phyloP scores from a whole-genome alignment of 306 rosid species.

The Cucumis melo region DNA sequence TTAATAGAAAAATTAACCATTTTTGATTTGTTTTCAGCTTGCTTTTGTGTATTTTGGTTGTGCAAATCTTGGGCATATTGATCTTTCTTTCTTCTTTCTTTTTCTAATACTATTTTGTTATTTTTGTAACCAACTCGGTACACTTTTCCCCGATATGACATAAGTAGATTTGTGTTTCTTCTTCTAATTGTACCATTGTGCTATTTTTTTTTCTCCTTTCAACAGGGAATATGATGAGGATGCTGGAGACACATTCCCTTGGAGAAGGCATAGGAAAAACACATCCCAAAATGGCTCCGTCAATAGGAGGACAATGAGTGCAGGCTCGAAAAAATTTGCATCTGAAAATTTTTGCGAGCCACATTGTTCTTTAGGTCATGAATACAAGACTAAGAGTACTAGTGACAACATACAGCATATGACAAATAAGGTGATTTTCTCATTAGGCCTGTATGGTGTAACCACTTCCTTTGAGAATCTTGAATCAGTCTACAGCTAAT shows the following conservation, averaged over 20 bases:
- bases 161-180: background rate
- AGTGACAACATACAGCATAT: slow-evolving; percentile 13
- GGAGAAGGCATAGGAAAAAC: slow-evolving; percentile 57
- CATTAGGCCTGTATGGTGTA: background rate
- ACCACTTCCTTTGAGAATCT: background rate
- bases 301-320: slow-evolving; percentile 21
- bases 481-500: background rate
- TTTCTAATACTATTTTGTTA: background rate
- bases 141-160: background rate
- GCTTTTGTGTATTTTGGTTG: background rate
- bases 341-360: slow-evolving; percentile 34
- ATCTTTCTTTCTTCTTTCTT: background rate
- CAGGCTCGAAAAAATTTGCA: slow-evolving; percentile 25
- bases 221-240: slow-evolving; percentile 51
- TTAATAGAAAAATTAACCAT: background rate
- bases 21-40: background rate
- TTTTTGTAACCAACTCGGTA: background rate
- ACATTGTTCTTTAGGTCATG: slow-evolving; percentile 23
- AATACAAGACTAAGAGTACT: slow-evolving; percentile 19
- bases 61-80: background rate
- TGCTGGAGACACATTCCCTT: slow-evolving; percentile 44
- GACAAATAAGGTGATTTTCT: slow-evolving; percentile 39
- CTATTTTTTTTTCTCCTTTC: background rate
- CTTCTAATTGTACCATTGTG: background rate
- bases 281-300: slow-evolving; percentile 23